Evolutionary conservation across 257 asterid genomes (phyloP), one percentile per base, ranked within the genome.

Genomic region (Ajuga chamaepitys): DNA sequence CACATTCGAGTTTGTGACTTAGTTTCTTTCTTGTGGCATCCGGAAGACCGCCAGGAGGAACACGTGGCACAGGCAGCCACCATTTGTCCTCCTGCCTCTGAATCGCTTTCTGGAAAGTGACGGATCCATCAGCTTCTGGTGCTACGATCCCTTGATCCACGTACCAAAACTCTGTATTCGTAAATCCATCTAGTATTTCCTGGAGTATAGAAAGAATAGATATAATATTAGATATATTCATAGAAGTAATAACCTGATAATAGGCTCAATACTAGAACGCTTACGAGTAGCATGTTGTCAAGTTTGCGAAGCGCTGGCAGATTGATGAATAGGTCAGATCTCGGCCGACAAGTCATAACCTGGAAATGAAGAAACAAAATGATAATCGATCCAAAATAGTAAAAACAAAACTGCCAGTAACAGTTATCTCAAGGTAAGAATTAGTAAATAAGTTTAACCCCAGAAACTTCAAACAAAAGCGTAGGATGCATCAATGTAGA

Each of bases 11-110:
- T 73, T 82, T 88, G 77, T 86, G 81, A 52, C 59, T 62, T 30
- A 94, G 72, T 54, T 79, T 75, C 68, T 74, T 88, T 70, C 93
- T 77, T 4, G 86, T 71, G 28, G 51, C 82, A 61, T 90, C 89
- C 1, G 82, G 77, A n/a, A 94, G 87, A 56, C 99, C 99, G 2
- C 77, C 81, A 0, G 83, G 84, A 16, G 95, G 97, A 32, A 90
- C 87, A 11, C 95, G 90, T 25, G 99, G 99, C 20, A 89, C 95
- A 8, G 99, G 99, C 64, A 93, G 78, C 99, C 99, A 89, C 99
- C 99, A 89, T 76, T 93, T 93, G 9, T 86, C 96, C 75, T 89
- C 85, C 76, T 89, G 94, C n/a, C 97, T 74, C 54, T 81, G 84
- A 64, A 76, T 64, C 20, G 85, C 73, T 74, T 84, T 87, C 58